Evolutionary conservation across 2,329 filamentous ascomycete species (phyloP), one percentile per base, ranked within the genome.

Genomic region (Bertia moriformis): DNA sequence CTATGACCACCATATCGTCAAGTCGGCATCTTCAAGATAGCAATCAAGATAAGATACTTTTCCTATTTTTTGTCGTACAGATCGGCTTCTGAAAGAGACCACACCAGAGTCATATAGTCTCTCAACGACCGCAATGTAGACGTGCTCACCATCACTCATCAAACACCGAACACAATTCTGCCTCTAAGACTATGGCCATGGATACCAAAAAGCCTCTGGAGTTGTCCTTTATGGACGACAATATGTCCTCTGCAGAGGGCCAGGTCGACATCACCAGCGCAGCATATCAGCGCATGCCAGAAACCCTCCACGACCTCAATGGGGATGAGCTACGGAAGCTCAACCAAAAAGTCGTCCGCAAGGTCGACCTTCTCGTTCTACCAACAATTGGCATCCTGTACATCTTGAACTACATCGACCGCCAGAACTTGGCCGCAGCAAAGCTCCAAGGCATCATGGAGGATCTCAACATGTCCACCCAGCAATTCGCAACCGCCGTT

Each of bases 361-460:
- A 49, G 44, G 43, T 49, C 27, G 47, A 49, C 29, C 18, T 44
- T 15, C 43, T 48, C 3, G 44, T 49, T 10, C 43, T 45, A 20
- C 48, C 49, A 22, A 52, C 48, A 3, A 53, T 59, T 38, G 49
- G 51, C 1, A 53, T 61, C 18, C 38, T 61, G 4, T 61, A 61
- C 44, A 60, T 62, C 18, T 43, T 62, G 18, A 62, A 61, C 45
- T 61, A 60, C 37, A 46, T 62, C 40, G 59, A 61, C 42, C 50
- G 59, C 3, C 53, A 58, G 36, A 57, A 56, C 18, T 43, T 62
- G 4, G 53, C 57, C 2, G 49, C 57, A 1, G 57, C 60, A 4
- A 60, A 60, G 36, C 51, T 63, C 3, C 51, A 60, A 37, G 59
- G 59, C 17, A 60, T 62, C 43, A 59, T 49, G 39, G 51, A 57